Percentiles rank a stretch among this genome's conserved stretches.
These are phyloP conservation scores for Apiospora koreana DNA, from an alignment of 2,329 filamentous ascomycete genomes.

Conservation along the genomic window DNA sequence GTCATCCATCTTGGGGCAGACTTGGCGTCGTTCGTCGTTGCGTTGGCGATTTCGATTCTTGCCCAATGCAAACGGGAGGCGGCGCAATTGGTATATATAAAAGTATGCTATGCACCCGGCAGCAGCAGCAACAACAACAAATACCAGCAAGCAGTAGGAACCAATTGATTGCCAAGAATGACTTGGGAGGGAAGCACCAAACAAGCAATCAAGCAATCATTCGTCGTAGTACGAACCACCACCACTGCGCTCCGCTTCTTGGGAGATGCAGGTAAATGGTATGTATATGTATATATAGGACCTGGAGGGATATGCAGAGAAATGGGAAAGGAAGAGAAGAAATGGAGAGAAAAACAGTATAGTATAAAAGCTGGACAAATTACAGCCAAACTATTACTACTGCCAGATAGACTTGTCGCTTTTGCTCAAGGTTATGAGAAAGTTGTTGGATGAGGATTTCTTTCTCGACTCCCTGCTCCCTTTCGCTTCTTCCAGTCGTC, in stretches of 20 bases:
- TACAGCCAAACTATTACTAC: neutral
- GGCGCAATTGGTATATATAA: neutral
- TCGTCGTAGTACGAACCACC: neutral
- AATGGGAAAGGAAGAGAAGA: neutral
- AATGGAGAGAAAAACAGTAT: neutral
- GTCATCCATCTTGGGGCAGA: constrained; percentile 51
- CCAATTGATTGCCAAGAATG: neutral
- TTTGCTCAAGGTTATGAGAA: neutral
- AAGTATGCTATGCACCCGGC: neutral
- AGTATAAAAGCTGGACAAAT: neutral
- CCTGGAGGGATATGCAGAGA: neutral
- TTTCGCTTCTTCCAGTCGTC: neutral
- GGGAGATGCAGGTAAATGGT: neutral
- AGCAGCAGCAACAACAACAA: neutral
- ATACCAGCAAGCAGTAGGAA: neutral
- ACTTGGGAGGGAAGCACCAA: neutral
- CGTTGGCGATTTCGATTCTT: neutral
- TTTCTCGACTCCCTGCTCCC: neutral
- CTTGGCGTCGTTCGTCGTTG: neutral
- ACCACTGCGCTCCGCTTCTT: neutral
- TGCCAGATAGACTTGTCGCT: neutral
- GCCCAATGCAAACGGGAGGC: neutral
- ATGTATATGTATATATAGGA: neutral
- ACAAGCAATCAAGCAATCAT: neutral
- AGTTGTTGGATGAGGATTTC: neutral